phyloP scores from a whole-genome alignment of 2,329 filamentous ascomycete species.

The Fusarium dlaminii region DNA sequence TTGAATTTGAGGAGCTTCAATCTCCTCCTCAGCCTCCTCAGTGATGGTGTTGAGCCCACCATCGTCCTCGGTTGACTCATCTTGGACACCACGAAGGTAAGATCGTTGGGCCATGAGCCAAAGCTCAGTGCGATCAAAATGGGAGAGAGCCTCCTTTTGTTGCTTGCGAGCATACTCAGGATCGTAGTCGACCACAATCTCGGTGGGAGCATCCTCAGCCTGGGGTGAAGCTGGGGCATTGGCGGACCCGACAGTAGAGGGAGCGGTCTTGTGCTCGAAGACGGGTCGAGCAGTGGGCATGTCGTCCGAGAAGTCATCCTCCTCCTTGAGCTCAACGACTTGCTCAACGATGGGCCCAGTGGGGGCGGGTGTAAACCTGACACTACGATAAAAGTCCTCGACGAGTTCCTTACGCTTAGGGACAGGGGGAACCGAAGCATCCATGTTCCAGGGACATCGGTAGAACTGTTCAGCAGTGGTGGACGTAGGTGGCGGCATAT shows the following conservation, averaged over 20 bases:
- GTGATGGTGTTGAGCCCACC: slow-evolving; percentile 50
- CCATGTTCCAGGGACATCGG: slow-evolving; percentile 76
- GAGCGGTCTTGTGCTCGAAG: slow-evolving; percentile 46
- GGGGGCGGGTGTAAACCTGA: slow-evolving; percentile 55
- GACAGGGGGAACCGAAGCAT: slow-evolving; percentile 50
- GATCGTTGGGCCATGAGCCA: slow-evolving; percentile 87
- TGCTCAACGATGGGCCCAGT: slow-evolving; percentile 63
- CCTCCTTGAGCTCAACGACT: slow-evolving; percentile 66
- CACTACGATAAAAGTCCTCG: slow-evolving; percentile 52
- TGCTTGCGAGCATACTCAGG: slow-evolving; percentile 79
- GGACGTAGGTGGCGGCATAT: slow-evolving; percentile 75
- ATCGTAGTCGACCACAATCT: slow-evolving; percentile 77
- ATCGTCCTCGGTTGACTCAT: slow-evolving; percentile 51
- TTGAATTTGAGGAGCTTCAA: slow-evolving; percentile 42
- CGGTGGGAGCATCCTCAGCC: slow-evolving; percentile 67
- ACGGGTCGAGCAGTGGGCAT: slow-evolving; percentile 72
- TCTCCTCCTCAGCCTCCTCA: slow-evolving; percentile 46
- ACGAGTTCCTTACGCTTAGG: slow-evolving; percentile 50
- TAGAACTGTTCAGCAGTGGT: slow-evolving; percentile 95
- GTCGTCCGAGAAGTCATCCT: slow-evolving; percentile 64
- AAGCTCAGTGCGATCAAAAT: slow-evolving; percentile 83
- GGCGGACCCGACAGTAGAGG: slow-evolving; percentile 45
- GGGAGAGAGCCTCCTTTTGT: slow-evolving; percentile 73
- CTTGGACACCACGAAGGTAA: slow-evolving; percentile 75
- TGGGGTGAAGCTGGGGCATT: slow-evolving; percentile 53